Percentiles rank a stretch among this genome's conserved stretches.
Evolutionary conservation across 257 asterid genomes (phyloP).

Genomic region (Datura wrightii): DNA sequence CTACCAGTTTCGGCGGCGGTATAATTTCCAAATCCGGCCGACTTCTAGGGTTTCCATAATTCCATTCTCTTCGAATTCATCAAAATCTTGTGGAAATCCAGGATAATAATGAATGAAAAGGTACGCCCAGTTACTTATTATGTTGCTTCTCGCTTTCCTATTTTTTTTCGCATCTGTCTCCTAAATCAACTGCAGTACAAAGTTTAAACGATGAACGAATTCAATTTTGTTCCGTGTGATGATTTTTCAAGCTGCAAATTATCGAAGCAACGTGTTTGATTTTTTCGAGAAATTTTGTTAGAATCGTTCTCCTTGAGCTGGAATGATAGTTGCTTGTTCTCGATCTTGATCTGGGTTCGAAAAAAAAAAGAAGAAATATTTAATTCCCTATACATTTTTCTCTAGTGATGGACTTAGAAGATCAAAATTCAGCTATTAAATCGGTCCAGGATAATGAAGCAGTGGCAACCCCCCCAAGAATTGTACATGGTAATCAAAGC

Average conservation of each 20-base stretch:
- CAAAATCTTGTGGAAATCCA: constrained; percentile 24
- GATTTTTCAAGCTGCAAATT: constrained; percentile 23
- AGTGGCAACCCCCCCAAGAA: constrained; percentile 19
- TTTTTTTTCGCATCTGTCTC: not conserved
- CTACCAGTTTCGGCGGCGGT: not conserved
- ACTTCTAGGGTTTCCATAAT: constrained; percentile 39
- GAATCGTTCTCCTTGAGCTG: constrained; percentile 43
- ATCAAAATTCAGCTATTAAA: constrained; percentile 48
- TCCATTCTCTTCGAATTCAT: constrained; percentile 31
- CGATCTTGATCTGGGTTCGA: constrained; percentile 50
- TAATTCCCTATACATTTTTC: not conserved
- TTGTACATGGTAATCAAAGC: constrained; percentile 35
- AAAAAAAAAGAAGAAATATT: not conserved
- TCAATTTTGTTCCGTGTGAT: not conserved
- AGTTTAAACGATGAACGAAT: not conserved
- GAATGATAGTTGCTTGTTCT: constrained; percentile 63
- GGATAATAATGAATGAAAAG: constrained; percentile 40
- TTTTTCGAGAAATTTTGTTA: not conserved
- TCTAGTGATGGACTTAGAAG: constrained; percentile 54
- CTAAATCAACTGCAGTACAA: not conserved
- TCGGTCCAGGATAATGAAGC: constrained; percentile 53
- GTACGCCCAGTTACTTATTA: constrained; percentile 38
- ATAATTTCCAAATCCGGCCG: constrained; percentile 32
- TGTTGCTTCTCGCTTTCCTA: constrained; percentile 18
- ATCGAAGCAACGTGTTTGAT: not conserved